Evolutionary conservation across 2,329 filamentous ascomycete genomes (phyloP).

Genomic region (Calonectria pseudoreteaudii): DNA sequence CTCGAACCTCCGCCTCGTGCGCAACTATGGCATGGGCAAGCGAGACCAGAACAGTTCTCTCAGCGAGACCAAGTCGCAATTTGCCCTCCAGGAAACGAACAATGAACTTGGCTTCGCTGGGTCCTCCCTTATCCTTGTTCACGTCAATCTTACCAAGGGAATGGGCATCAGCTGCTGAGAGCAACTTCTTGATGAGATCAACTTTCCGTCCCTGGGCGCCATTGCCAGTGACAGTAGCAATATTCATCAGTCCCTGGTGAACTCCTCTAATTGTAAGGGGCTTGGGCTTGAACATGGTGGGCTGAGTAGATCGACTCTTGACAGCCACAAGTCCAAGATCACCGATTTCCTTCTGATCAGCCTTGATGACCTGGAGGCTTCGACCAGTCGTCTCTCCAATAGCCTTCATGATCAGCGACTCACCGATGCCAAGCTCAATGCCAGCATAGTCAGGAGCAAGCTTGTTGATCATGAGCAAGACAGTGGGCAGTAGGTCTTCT

Average conservation of each 20-base stretch:
- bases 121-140: constrained; percentile 89
- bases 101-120: constrained; percentile 95
- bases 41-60: constrained; percentile 90
- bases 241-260: constrained; percentile 86
- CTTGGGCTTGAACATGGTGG: constrained; percentile 98
- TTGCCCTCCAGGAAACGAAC: constrained; percentile 96
- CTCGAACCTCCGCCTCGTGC: constrained; percentile 81
- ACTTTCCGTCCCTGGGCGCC: constrained; percentile 93
- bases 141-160: constrained; percentile 86
- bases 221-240: constrained; percentile 87
- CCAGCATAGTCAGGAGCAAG: constrained; percentile 96
- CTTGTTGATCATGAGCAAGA: constrained; percentile 98
- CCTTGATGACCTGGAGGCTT: constrained; percentile 89
- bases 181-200: constrained; percentile 92
- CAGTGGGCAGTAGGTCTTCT: constrained; percentile 85
- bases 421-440: constrained; percentile 97
- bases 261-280: constrained; percentile 87
- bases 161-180: constrained; percentile 88
- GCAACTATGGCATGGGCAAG: constrained; percentile 89
- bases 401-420: constrained; percentile 98
- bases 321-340: constrained; percentile 95
- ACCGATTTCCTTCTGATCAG: constrained; percentile 95
- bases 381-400: constrained; percentile 95
- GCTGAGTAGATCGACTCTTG: constrained; percentile 94
- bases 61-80: constrained; percentile 88